Conservation (phyloP, 139 green algal genomes). For the Auxenochlorella pyrenoidosa region DNA sequence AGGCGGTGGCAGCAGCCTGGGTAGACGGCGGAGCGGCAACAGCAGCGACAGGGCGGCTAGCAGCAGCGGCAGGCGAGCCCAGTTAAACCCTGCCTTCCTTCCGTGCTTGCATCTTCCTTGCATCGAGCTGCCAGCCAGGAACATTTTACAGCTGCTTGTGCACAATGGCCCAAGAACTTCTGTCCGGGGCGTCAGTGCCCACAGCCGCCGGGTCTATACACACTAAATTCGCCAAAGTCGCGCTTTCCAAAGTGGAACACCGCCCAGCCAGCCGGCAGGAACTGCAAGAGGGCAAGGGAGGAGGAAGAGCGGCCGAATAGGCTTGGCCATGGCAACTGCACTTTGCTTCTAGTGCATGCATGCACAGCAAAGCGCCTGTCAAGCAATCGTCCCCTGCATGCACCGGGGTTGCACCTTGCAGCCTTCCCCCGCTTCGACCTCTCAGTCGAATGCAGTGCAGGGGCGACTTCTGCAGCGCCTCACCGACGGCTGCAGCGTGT, state of each 20-base stretch:
- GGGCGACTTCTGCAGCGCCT: neutral
- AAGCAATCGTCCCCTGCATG: no score
- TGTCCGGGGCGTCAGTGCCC: neutral
- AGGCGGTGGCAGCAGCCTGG: neutral
- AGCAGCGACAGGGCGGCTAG: neutral
- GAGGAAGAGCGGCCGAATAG: neutral
- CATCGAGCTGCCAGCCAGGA: no score
- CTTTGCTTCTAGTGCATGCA: no score
- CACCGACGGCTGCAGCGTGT: slow-evolving; percentile 58
- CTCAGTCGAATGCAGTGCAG: neutral
- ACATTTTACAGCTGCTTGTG: no score
- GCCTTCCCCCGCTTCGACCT: no score
- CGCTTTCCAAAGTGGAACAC: slow-evolving; percentile 56
- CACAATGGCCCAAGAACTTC: no score
- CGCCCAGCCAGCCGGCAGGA: slow-evolving; percentile 70
- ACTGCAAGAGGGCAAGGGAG: neutral
- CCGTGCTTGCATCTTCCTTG: neutral
- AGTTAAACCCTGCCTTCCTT: neutral
- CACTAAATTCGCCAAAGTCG: slow-evolving; percentile 24
- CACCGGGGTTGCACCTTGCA: no score
- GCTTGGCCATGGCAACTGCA: no score
- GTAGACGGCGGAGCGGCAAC: neutral
- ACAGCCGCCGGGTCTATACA: neutral
- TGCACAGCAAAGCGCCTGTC: no score
- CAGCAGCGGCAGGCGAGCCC: neutral